Evolutionary conservation across 2,329 filamentous ascomycete species (phyloP), one percentile per base, ranked within the genome.

Genomic region (Venturia asperata): DNA sequence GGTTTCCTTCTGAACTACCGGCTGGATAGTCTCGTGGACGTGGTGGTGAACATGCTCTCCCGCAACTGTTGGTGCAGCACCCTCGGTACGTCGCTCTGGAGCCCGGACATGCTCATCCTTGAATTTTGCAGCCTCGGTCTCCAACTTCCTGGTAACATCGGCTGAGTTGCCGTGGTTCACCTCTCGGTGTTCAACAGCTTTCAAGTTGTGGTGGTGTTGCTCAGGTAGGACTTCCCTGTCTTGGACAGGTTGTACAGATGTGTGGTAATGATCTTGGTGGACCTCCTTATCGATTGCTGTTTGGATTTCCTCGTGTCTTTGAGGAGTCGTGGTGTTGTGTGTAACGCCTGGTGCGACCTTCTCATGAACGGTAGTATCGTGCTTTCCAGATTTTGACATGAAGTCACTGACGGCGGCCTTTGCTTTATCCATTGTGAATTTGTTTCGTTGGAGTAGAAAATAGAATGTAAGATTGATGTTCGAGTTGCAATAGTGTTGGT

Each of bases 211-310:
- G 24, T 78, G 76, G 71, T 90, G 87, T 73, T 85, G 76, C 74
- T 89, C 87, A 0, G 87, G 84, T 0, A 82, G 74, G 11, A 79
- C 79, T 70, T 83, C 83, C 68, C 80, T 75, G 69, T 85, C 78
- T 21, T 77, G 66, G 30, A 91, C 76, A 0, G 87, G 87, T 75
- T 90, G 87, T 0, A 90, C 77, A 0, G 85, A 85, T 60, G 85
- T 88, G 73, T 90, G 86, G 73, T 89, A 85, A 70, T 90, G 87
- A 66, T 90, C 85, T 72, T 89, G 87, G 72, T 90, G 87, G 4
- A 89, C 78, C 70, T 90, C 87, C 69, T 83, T 83, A 72, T 90
- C 85, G 34, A 90, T 74, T 7, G 85, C 87, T 1, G 83, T 87
- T 24, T 78, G 80, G 11, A 84, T 70, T n/a, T 86, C 76, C 71